phyloP scores from a whole-genome alignment of 148 eudicot species.

The Rhododendron griersonianum region DNA sequence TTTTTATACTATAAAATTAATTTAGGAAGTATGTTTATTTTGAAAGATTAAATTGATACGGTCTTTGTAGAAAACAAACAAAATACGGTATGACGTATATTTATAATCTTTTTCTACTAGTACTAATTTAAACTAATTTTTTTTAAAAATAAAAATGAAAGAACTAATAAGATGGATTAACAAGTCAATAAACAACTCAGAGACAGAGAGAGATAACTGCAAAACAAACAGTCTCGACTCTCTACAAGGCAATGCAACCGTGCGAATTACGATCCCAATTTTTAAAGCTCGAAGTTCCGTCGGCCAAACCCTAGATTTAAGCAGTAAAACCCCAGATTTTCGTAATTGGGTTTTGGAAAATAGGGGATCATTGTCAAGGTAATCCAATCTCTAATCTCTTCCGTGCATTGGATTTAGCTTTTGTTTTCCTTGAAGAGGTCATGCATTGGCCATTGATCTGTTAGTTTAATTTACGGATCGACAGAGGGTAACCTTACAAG shows the following conservation, averaged over 20 bases:
- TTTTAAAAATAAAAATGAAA: too few relatives aligned
- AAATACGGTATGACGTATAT: too few relatives aligned
- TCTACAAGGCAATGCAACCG: neutral
- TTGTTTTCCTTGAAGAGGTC: neutral
- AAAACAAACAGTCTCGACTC: neutral
- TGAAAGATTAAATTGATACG: too few relatives aligned
- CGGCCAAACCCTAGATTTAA: conserved; percentile 5
- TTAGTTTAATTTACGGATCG: neutral
- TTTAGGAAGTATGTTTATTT: too few relatives aligned
- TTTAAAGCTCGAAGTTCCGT: neutral
- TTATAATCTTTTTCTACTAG: too few relatives aligned
- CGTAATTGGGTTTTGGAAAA: neutral
- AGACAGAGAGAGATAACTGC: neutral
- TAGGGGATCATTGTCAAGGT: neutral
- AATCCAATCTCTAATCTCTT: neutral
- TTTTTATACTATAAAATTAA: too few relatives aligned
- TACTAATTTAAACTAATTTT: too few relatives aligned
- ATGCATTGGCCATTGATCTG: neutral
- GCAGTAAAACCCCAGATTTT: conserved; percentile 7
- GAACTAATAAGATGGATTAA: too few relatives aligned
- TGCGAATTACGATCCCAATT: neutral
- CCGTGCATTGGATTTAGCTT: neutral
- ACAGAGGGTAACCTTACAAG: neutral
- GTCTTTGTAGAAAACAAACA: too few relatives aligned
- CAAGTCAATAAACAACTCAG: too few relatives aligned